Percentiles rank a stretch among this genome's conserved stretches.
Conservation (phyloP, 2,329 filamentous ascomycete genomes). For the Fusarium albosuccineum region DNA sequence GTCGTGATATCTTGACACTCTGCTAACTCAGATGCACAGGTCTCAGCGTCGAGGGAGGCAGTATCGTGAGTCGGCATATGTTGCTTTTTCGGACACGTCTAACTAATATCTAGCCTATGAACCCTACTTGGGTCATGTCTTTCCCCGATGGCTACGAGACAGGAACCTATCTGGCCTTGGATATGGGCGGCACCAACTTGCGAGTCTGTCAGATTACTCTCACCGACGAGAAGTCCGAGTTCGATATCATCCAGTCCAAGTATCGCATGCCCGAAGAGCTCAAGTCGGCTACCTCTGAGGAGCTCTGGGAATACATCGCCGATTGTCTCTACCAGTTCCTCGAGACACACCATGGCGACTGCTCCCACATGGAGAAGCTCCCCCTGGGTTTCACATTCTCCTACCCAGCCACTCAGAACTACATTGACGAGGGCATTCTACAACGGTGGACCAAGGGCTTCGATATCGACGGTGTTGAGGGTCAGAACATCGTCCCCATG, state of each 20-base stretch:
- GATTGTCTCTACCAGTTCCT: conserved; percentile 93
- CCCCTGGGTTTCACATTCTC: conserved; percentile 96
- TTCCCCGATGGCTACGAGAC: conserved; percentile 89
- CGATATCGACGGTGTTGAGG: conserved; percentile 92
- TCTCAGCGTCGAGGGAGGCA: conserved; percentile 87
- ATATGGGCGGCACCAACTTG: conserved; percentile 97
- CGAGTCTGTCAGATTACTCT: conserved; percentile 94
- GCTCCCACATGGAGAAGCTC: conserved; percentile 71
- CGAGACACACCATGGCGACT: conserved; percentile 82
- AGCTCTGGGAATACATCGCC: conserved; percentile 95
- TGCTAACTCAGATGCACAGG: conserved; percentile 61
- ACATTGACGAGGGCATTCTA: conserved; percentile 91
- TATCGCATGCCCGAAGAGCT: conserved; percentile 95
- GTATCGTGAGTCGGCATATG: conserved; percentile 77
- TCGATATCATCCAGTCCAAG: conserved; percentile 95
- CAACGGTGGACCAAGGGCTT: conserved; percentile 99
- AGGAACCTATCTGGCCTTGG: conserved; percentile 88
- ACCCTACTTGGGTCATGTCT: conserved; percentile 94
- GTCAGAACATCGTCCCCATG: conserved; percentile 88
- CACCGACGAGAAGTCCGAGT: conserved; percentile 88
- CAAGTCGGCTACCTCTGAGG: conserved; percentile 84
- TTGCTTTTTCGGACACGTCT: conserved; percentile 13
- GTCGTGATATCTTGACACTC: background rate
- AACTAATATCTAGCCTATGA: conserved; percentile 81
- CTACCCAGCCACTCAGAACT: conserved; percentile 92